Base-by-base conservation (phyloP, 257 asterid species). In the Solanum arcanum region DNA sequence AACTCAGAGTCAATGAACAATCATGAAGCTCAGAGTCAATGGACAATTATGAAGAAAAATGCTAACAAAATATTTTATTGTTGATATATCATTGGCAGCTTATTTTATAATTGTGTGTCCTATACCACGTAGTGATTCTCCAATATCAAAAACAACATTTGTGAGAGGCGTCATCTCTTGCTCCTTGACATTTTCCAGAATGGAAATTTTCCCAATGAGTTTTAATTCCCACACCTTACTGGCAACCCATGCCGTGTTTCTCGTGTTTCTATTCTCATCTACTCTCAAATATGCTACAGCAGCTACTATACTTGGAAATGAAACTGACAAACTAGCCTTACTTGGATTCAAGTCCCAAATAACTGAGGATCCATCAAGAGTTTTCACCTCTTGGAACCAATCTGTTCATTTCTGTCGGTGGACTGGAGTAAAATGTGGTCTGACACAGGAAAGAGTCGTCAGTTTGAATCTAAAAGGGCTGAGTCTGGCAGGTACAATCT, bases 331-430 rank as follows among this genome's bases (percentile, higher is more conserved):
- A 42, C 89, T 86, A 44, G 89, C 93, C 25, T 78, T 93, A 83
- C 91, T 91, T 31, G 89, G 90, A 13, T 90, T 93, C 92, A 93
- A 91, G 86, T 90, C 91, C 66, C 86, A 62, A 81, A 90, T 92
- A 87, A 88, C 59, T 29, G 90, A 88, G 47, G 95, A 91, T 74
- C 95, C 93, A n/a, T 86, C 29, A 13, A 87, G 88, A 64, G 87
- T 86, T 72, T 42, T 91, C 8, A 88, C 23, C 86, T 88, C 92
- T 31, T 92, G 93, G 95, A 91, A 93, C 29, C 76, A 86, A 7
- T 72, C 92, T 14, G 74, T 72, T 60, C 87, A 86, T 75, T 88
- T 91, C 29, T 91, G 93, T 91, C 60, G 35, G 52, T 93, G 95
- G 96, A 86, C 87, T 52, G 94, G 95, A 31, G 91, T 92, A 44